Conservation (phyloP, 2,329 filamentous ascomycete species). For the Corinectria fuckeliana region DNA sequence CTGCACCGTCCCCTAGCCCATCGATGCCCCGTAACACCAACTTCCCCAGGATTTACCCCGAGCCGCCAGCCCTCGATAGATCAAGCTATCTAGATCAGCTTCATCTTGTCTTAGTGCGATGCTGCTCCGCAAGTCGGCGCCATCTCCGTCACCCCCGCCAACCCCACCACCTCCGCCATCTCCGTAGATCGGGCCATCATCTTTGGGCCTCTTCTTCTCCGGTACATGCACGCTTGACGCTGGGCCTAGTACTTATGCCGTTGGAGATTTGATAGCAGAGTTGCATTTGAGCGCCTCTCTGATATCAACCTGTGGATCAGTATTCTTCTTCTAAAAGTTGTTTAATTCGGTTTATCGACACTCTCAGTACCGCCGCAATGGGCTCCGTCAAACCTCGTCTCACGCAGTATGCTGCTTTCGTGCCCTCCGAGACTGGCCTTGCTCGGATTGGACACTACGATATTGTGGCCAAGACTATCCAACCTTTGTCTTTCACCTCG, state of each 20-base stretch:
- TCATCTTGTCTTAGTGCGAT: too few relatives aligned
- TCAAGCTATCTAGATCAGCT: not conserved
- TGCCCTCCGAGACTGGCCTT: conserved; percentile 11
- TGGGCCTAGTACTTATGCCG: not conserved
- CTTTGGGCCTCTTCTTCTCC: not conserved
- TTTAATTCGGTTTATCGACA: not conserved
- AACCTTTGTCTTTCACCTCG: conserved; percentile 53
- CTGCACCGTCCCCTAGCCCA: too few relatives aligned
- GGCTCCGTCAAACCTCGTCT: conserved; percentile 3
- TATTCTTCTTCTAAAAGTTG: too few relatives aligned
- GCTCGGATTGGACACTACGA: conserved; percentile 25
- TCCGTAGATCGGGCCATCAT: too few relatives aligned
- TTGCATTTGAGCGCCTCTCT: not conserved
- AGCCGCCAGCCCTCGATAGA: not conserved
- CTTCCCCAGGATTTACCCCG: not conserved
- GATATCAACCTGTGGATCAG: too few relatives aligned
- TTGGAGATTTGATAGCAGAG: not conserved
- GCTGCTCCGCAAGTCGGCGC: not conserved
- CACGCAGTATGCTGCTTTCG: conserved; percentile 23
- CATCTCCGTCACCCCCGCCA: conserved; percentile 1
- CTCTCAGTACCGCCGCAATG: not conserved
- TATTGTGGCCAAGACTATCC: conserved; percentile 36
- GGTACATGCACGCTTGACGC: not conserved
- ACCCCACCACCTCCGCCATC: not conserved
- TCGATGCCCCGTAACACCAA: not conserved